A percentile compares a stretch with the other conserved stretches of the same genome.
phyloP scores from a whole-genome alignment of 2,329 filamentous ascomycete species.

The Harringtonia lauricola region DNA sequence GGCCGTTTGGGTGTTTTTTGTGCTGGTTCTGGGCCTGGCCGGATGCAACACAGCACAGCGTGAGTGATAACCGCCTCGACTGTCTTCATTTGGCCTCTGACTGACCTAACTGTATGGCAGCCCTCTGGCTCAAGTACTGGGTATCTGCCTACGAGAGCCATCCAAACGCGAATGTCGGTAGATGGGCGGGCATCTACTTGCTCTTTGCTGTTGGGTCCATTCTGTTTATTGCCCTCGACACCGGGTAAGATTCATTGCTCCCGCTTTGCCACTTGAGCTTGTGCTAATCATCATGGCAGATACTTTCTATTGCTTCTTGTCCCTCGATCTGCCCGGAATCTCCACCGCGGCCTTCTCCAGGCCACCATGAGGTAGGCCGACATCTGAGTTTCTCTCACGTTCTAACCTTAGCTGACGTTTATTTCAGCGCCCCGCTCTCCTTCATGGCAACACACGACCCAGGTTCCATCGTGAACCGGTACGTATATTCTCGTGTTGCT shows the following conservation, averaged over 20 bases:
- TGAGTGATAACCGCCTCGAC: slow-evolving; percentile 10
- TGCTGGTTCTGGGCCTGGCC: background rate
- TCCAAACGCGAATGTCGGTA: slow-evolving; percentile 24
- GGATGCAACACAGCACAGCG: slow-evolving; percentile 11
- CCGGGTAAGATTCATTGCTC: slow-evolving; percentile 1
- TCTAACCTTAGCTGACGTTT: background rate
- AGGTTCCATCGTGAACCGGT: slow-evolving; percentile 20
- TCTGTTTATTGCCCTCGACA: slow-evolving; percentile 5
- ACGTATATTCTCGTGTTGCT: slow-evolving; percentile 4
- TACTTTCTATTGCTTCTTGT: slow-evolving; percentile 20
- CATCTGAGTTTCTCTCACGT: background rate
- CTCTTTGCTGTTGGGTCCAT: slow-evolving; percentile 14
- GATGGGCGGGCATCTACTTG: slow-evolving; percentile 25
- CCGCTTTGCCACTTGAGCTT: background rate
- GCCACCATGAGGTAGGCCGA: slow-evolving; percentile 3
- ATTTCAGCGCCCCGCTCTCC: slow-evolving; percentile 17
- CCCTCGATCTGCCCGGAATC: slow-evolving; percentile 15
- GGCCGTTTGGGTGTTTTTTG: slow-evolving; percentile 3
- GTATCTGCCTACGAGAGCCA: slow-evolving; percentile 25
- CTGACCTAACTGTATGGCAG: slow-evolving; percentile 11
- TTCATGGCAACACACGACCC: slow-evolving; percentile 21
- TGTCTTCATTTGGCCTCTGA: too few species aligned
- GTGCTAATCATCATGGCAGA: slow-evolving; percentile 8
- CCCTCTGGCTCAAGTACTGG: slow-evolving; percentile 38
- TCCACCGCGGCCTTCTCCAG: slow-evolving; percentile 16